phyloP scores from a whole-genome alignment of 306 rosid species.

The Delonix regia region DNA sequence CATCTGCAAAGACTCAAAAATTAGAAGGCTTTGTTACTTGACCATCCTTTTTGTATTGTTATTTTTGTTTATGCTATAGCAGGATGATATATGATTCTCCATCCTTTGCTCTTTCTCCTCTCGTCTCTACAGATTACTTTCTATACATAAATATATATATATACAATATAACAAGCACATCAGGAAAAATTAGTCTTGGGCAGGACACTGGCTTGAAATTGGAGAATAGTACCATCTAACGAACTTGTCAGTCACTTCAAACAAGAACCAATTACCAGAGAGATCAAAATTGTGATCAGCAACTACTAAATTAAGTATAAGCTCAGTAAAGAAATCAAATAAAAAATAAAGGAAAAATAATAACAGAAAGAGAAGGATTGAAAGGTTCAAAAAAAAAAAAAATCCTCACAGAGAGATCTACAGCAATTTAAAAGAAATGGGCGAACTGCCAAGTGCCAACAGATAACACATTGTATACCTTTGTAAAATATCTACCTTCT shows the following conservation, averaged over 20 bases:
- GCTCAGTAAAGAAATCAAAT: neutral
- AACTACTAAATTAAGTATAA: neutral
- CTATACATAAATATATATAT: neutral
- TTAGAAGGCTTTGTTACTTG: neutral
- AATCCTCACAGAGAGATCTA: conserved; percentile 21
- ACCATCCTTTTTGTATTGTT: neutral
- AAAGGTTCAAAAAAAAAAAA: neutral
- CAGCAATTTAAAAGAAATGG: conserved; percentile 10
- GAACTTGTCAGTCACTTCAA: neutral
- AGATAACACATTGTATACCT: conserved; percentile 52
- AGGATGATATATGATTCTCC: neutral
- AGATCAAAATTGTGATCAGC: neutral
- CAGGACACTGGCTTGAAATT: neutral
- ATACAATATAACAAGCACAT: neutral
- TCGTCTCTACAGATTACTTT: neutral
- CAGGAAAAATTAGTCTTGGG: neutral
- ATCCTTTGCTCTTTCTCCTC: neutral
- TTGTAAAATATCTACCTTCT: conserved; percentile 86
- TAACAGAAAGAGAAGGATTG: neutral
- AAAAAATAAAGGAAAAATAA: neutral
- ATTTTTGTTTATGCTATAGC: neutral
- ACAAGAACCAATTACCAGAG: neutral
- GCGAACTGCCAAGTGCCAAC: conserved; percentile 13
- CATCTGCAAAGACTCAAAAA: neutral
- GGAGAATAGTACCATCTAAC: neutral